phyloP scores from a whole-genome alignment of 2,329 filamentous ascomycete species.

The Neofusicoccum ribis region DNA sequence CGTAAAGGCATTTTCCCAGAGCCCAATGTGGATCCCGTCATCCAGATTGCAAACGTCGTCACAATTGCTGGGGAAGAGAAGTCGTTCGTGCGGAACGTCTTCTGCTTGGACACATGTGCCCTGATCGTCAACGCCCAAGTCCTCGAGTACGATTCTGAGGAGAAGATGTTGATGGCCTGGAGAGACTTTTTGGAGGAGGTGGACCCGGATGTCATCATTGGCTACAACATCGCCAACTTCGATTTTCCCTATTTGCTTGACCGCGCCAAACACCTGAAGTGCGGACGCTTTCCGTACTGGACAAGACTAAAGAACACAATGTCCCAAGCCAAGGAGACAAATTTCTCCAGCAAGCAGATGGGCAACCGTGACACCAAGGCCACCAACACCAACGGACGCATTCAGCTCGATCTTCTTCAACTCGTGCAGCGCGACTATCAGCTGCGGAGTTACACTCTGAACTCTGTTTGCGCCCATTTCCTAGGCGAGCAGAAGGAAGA shows the following conservation, averaged over 20 bases:
- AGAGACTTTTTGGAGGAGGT: conserved; percentile 84
- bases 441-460: conserved; percentile 92
- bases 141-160: conserved; percentile 76
- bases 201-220: conserved; percentile 96
- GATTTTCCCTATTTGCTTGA: conserved; percentile 96
- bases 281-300: conserved; percentile 81
- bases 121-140: conserved; percentile 94
- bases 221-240: conserved; percentile 98
- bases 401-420: conserved; percentile 93
- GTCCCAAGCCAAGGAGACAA: conserved; percentile 75
- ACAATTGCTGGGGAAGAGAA: conserved; percentile 94
- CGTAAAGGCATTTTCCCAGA: conserved; percentile 98
- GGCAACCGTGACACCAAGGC: conserved; percentile 91
- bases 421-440: conserved; percentile 93
- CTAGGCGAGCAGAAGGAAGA: conserved; percentile 97
- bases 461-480: conserved; percentile 94
- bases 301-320: conserved; percentile 70
- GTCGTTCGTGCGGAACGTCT: conserved; percentile 94
- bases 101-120: conserved; percentile 89
- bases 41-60: conserved; percentile 96
- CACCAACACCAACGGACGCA: conserved; percentile 89
- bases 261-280: conserved; percentile 80
- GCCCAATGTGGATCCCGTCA: conserved; percentile 86
- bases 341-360: conserved; percentile 97
- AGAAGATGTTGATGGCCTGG: conserved; percentile 91